These are phyloP conservation scores for Kurtzmaniella natalensis DNA, from an alignment of 1,139 yeast genomes.

Conservation along the genomic window DNA sequence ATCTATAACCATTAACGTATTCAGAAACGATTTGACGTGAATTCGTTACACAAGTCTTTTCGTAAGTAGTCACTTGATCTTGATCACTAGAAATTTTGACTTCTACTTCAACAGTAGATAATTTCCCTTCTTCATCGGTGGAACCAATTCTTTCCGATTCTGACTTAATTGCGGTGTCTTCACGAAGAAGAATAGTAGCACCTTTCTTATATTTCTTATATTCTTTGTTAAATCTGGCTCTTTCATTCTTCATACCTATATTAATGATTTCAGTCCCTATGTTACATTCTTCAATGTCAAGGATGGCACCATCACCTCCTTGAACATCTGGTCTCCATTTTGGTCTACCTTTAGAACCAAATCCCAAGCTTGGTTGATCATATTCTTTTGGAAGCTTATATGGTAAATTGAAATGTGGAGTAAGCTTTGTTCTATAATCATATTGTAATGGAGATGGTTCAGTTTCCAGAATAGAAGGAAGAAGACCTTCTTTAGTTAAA, in stretches of 20 bases:
- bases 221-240: conserved; percentile 46
- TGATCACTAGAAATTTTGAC: conserved; percentile 14
- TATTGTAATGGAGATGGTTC: conserved; percentile 76
- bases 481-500: conserved; percentile 27
- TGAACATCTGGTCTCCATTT: conserved; percentile 52
- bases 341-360: conserved; percentile 80
- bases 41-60: conserved; percentile 60
- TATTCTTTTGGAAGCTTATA: conserved; percentile 37
- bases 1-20: conserved; percentile 65
- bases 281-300: conserved; percentile 91
- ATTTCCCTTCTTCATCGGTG: conserved; percentile 30
- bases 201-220: conserved; percentile 68
- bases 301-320: conserved; percentile 49
- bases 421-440: conserved; percentile 82
- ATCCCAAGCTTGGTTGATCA: conserved; percentile 73
- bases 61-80: conserved; percentile 16
- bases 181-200: conserved; percentile 82
- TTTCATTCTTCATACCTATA: conserved; percentile 68
- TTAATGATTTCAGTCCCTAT: conserved; percentile 83
- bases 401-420: conserved; percentile 95
- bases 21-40: conserved; percentile 80
- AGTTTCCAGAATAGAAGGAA: conserved; percentile 64
- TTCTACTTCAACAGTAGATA: conserved; percentile 21
- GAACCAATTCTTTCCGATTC: conserved; percentile 37
- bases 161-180: conserved; percentile 47